Evolutionary conservation across 1,284 basidiomycete genomes (phyloP), one percentile per base, ranked within the genome.

Genomic region (Leccinum fallax): DNA sequence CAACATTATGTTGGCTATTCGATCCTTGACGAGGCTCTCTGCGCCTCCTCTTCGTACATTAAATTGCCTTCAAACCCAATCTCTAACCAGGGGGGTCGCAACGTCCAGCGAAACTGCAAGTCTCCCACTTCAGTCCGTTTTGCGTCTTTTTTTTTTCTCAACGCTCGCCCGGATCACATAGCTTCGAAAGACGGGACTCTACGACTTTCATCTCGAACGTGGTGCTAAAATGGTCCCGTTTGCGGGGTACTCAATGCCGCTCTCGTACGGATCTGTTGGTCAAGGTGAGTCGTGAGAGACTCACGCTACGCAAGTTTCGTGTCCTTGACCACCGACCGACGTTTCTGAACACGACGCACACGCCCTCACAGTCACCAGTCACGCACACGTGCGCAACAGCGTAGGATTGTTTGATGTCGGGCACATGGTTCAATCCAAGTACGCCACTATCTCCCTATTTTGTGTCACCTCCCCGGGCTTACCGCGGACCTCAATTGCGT

Each of bases 151-250:
- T 57, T 40, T 57, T 40, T 59, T 70, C 30, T 51, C 49, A 26
- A 51, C 49, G 49, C 24, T 5, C 19, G 10, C 32, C 2, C 34
- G 2, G n/a, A 55, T 46, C 55, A 53, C 30, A 5, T 52, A 69
- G 71, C 63, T 76, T 34, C 65, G 58, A 43, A 75, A 68, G 58
- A 99, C 97, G 0, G 87, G 89, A 0, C 81, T 99, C 32, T 95
- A 97, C 71, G 93, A 97, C 70, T 97, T 97, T 74, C 96, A 99
- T 75, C 77, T 94, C 61, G 73, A 85, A 66, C 83, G 95, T 73
- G 90, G 86, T 43, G 97, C 90, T 16, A 97, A 97, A 79, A 96
- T 99, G 93, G 95, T 98, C 1, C 91, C 94, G 0, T 99, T 98
- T 74, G 96, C 94, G 2, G 97, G 97, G 4, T 98, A 89, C 76